phyloP scores from a whole-genome alignment of 1,284 basidiomycete genomes.

The Apiotrichum sp. region DNA sequence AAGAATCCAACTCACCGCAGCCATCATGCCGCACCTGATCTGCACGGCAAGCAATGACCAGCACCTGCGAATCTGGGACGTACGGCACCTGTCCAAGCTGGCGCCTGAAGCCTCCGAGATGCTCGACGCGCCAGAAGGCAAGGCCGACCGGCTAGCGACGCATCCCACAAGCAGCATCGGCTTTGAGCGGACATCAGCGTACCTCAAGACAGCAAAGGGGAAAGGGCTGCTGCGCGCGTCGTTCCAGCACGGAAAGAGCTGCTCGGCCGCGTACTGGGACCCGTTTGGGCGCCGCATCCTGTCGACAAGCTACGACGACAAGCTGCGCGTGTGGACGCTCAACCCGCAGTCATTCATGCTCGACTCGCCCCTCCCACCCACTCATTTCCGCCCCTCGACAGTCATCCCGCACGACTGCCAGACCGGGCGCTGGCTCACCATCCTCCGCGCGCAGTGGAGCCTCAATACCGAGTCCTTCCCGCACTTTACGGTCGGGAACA shows the following conservation, averaged over 20 bases:
- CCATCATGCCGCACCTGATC: slow-evolving; percentile 40
- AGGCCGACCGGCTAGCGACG: slow-evolving; percentile 8
- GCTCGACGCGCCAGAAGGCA: slow-evolving; percentile 12
- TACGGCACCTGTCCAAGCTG: slow-evolving; percentile 32
- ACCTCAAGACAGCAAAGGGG: slow-evolving; percentile 25
- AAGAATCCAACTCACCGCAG: slow-evolving; percentile 18
- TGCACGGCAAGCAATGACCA: slow-evolving; percentile 44
- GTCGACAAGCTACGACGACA: slow-evolving; percentile 49
- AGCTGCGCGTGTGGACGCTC: slow-evolving; percentile 46
- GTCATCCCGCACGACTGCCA: slow-evolving; percentile 48
- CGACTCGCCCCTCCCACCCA: slow-evolving; percentile 26
- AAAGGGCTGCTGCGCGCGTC: slow-evolving; percentile 34
- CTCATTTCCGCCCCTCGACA: slow-evolving; percentile 33
- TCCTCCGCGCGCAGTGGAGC: slow-evolving; percentile 50
- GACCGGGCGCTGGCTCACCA: slow-evolving; percentile 49
- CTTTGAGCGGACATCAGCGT: slow-evolving; percentile 18
- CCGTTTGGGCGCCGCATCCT: slow-evolving; percentile 46
- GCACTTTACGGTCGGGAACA: slow-evolving; percentile 49
- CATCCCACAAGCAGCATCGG: slow-evolving; percentile 22
- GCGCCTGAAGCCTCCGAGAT: slow-evolving; percentile 16
- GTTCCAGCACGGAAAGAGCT: slow-evolving; percentile 47
- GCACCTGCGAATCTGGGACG: slow-evolving; percentile 45
- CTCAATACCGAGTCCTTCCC: slow-evolving; percentile 45
- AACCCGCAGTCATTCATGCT: slow-evolving; percentile 31
- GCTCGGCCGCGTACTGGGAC: slow-evolving; percentile 50